Percentiles rank a stretch among this genome's conserved stretches.
phyloP scores from a whole-genome alignment of 2,329 filamentous ascomycete genomes.

The Xylaria sp. region DNA sequence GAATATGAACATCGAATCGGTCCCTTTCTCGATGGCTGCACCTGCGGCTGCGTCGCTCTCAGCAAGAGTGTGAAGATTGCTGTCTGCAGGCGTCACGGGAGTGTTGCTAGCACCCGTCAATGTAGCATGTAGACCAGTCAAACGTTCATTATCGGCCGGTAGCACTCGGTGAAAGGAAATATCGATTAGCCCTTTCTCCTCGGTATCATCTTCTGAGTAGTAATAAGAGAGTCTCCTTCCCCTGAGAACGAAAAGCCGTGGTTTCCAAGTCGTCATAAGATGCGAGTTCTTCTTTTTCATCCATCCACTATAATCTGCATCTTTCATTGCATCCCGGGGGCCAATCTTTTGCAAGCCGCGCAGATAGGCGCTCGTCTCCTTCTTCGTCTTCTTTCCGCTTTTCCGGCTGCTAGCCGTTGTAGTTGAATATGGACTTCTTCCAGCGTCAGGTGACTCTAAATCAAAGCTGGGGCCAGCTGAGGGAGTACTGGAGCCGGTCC shows the following conservation, averaged over 20 bases:
- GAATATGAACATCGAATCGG: constrained; percentile 92
- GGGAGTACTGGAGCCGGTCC: constrained; percentile 80
- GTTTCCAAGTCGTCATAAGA: constrained; percentile 97
- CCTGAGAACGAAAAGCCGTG: constrained; percentile 92
- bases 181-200: constrained; percentile 96
- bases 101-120: constrained; percentile 85
- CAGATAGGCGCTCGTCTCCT: constrained; percentile 93
- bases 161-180: constrained; percentile 98
- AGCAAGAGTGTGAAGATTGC: constrained; percentile 59
- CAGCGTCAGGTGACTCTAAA: constrained; percentile 76
- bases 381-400: constrained; percentile 78
- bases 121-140: constrained; percentile 91
- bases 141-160: constrained; percentile 88
- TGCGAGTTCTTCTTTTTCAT: constrained; percentile 99
- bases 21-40: constrained; percentile 56
- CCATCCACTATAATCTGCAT: constrained; percentile 95
- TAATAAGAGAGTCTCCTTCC: constrained; percentile 94
- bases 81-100: constrained; percentile 65
- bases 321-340: constrained; percentile 84
- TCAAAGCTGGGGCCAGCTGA: constrained; percentile 78
- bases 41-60: constrained; percentile 54
- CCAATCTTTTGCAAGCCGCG: constrained; percentile 84
- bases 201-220: constrained; percentile 90
- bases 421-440: constrained; percentile 65
- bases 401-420: constrained; percentile 61